phyloP scores from a whole-genome alignment of 106 monocot genomes.

The Agapanthus africanus region DNA sequence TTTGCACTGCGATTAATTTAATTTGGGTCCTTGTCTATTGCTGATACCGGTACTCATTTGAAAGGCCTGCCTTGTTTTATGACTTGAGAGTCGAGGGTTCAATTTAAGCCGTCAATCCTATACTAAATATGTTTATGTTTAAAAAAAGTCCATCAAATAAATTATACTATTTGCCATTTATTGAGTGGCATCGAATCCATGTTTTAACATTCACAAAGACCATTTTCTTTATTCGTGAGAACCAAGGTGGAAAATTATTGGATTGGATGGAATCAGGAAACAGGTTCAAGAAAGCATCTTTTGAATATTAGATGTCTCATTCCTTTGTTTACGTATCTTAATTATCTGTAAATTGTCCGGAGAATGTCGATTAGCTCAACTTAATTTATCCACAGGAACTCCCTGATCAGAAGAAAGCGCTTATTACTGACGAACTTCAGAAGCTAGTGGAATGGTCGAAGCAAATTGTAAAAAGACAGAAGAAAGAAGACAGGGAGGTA shows the following conservation, averaged over 20 bases:
- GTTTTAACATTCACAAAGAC: not conserved
- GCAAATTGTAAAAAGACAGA: conserved; percentile 34
- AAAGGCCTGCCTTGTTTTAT: not conserved
- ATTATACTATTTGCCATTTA: not conserved
- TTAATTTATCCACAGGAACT: conserved; percentile 28
- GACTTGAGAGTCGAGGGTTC: too few species aligned
- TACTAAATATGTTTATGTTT: too few species aligned
- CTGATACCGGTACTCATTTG: not conserved
- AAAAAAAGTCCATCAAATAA: too few species aligned
- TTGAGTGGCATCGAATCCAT: not conserved
- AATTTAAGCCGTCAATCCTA: too few species aligned
- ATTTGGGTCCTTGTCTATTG: not conserved
- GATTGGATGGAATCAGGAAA: not conserved
- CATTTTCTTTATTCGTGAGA: too few species aligned
- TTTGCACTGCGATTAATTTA: not conserved
- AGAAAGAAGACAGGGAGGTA: conserved; percentile 50
- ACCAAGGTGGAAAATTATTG: too few species aligned
- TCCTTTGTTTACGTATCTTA: not conserved
- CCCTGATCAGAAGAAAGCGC: conserved; percentile 36
- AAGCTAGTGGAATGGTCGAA: conserved; percentile 48
- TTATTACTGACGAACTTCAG: conserved; percentile 38
- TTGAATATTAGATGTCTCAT: not conserved
- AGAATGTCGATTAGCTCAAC: not conserved
- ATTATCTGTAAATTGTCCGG: not conserved
- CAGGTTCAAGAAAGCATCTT: not conserved